Conservation (phyloP, 2,329 filamentous ascomycete genomes). For the Fusarium aywerte region DNA sequence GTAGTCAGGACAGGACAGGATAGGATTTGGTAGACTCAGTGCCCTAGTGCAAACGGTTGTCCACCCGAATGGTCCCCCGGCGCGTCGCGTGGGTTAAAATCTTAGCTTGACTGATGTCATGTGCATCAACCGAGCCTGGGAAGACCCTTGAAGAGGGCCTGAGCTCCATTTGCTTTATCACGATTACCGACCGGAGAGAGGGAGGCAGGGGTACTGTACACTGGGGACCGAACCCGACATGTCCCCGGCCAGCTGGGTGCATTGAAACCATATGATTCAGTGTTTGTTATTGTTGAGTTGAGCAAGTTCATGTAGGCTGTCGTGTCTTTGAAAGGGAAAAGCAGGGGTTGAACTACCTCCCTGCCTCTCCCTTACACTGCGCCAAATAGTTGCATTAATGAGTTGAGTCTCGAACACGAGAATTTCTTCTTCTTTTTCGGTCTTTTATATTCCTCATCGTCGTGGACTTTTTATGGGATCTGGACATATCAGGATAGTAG, state of each 20-base stretch:
- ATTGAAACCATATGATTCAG: constrained; percentile 8
- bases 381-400: not conserved
- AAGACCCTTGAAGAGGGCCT: constrained; percentile 16
- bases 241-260: constrained; percentile 15
- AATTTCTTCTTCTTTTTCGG: not conserved
- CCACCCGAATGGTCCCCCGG: constrained; percentile 21
- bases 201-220: constrained; percentile 5
- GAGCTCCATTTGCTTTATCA: constrained; percentile 4
- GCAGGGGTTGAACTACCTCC: too few species aligned
- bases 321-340: too few species aligned
- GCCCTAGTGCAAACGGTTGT: constrained; percentile 26
- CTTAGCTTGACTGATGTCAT: constrained; percentile 36
- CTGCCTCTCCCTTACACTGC: not conserved
- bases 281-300: not conserved
- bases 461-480: not conserved
- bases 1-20: constrained; percentile 7
- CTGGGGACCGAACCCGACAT: constrained; percentile 8
- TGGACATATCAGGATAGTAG: constrained; percentile 19
- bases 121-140: constrained; percentile 21
- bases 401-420: not conserved
- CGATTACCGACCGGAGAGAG: not conserved
- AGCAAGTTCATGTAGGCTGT: too few species aligned
- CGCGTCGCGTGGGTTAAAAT: constrained; percentile 26
- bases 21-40: not conserved
- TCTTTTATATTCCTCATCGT: constrained; percentile 26